These are phyloP conservation scores for Pseudogymnoascus sp. DNA, from an alignment of 2,329 filamentous ascomycete genomes.

Conservation along the genomic window DNA sequence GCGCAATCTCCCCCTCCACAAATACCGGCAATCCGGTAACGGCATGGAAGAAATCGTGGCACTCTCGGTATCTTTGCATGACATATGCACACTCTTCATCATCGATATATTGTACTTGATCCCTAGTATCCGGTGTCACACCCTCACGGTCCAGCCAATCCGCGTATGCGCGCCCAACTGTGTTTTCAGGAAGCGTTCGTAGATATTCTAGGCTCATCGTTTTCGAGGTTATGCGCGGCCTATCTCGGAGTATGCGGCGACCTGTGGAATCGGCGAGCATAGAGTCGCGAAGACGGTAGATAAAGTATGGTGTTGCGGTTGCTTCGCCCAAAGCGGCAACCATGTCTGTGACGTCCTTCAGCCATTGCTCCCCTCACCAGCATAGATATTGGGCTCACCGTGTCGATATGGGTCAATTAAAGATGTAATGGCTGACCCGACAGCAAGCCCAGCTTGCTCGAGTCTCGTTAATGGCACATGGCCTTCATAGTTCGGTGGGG, in stretches of 20 bases:
- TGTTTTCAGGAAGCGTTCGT: conserved; percentile 62
- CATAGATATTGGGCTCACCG: conserved; percentile 33
- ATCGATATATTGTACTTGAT: conserved; percentile 80
- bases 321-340: conserved; percentile 92
- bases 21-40: conserved; percentile 84
- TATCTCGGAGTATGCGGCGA: conserved; percentile 81
- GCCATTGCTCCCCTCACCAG: conserved; percentile 10
- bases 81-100: conserved; percentile 95
- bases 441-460: conserved; percentile 66
- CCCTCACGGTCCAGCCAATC: conserved; percentile 91
- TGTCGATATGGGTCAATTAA: conserved; percentile 66
- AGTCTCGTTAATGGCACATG: conserved; percentile 79
- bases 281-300: conserved; percentile 79
- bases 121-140: conserved; percentile 83
- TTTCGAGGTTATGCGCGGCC: conserved; percentile 76
- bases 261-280: conserved; percentile 84
- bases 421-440: conserved; percentile 57
- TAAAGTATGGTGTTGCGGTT: conserved; percentile 91
- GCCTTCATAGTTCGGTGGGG: conserved; percentile 79
- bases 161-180: conserved; percentile 75
- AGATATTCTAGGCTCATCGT: conserved; percentile 60
- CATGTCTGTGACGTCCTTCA: conserved; percentile 55
- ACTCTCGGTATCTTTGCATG: conserved; percentile 96
- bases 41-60: conserved; percentile 96
- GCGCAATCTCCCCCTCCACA: conserved; percentile 91